phyloP scores from a whole-genome alignment of 805 yeast species.

The Candida adriatica region DNA sequence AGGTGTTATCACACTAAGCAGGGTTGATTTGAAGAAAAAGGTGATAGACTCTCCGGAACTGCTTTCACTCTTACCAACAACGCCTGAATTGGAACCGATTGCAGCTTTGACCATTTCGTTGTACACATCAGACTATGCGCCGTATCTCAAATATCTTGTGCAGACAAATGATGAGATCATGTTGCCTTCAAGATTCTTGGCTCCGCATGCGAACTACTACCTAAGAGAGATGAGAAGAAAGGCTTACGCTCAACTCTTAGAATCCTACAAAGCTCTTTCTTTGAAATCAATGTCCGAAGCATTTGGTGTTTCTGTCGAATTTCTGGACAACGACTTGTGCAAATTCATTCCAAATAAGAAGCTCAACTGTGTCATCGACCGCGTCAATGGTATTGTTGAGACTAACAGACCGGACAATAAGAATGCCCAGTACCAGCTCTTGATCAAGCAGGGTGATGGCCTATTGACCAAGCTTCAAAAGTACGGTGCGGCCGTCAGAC shows the following conservation, averaged over 20 bases:
- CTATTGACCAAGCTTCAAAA: conserved; percentile 91
- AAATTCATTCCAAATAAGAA: conserved; percentile 90
- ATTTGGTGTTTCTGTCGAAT: conserved; percentile 84
- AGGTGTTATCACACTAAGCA: conserved; percentile 77
- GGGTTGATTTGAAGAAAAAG: conserved; percentile 78
- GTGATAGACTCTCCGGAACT: conserved; percentile 93
- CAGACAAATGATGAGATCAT: conserved; percentile 71
- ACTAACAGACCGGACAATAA: conserved; percentile 96
- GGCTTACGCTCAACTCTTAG: conserved; percentile 90
- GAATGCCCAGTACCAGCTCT: conserved; percentile 83
- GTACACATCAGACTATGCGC: conserved; percentile 80
- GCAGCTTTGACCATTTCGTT: conserved; percentile 77
- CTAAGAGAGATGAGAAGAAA: conserved; percentile 90
- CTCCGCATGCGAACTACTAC: conserved; percentile 75
- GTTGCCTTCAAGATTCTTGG: conserved; percentile 56
- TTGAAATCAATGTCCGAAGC: conserved; percentile 89
- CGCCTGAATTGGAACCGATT: conserved; percentile 70
- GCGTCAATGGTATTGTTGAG: conserved; percentile 90
- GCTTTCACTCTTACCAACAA: conserved; percentile 66
- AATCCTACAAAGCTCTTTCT: conserved; percentile 87
- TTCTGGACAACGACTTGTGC: conserved; percentile 80
- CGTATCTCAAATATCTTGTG: conserved; percentile 69
- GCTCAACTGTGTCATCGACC: conserved; percentile 91
- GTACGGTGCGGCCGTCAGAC: conserved; percentile 94
- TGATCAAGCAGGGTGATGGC: conserved; percentile 89